Conservation (phyloP, 331 rosid species). For the Cydonia oblonga region DNA sequence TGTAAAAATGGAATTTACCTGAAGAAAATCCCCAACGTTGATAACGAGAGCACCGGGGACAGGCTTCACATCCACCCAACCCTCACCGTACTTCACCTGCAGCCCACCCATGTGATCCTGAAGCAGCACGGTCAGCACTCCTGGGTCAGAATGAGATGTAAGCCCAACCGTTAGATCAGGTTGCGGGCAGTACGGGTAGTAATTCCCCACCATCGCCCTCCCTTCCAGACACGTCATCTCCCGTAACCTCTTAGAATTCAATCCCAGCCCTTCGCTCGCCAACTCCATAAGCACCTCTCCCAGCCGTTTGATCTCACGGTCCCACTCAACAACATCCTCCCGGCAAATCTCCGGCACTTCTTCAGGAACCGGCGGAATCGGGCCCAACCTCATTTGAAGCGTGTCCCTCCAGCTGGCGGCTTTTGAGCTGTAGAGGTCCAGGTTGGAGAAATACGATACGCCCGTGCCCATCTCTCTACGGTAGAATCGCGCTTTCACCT, state of each 20-base stretch:
- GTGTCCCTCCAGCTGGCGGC: slow-evolving; percentile 90
- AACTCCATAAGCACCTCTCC: slow-evolving; percentile 32
- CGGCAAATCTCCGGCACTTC: slow-evolving; percentile 46
- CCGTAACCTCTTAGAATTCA: slow-evolving; percentile 29
- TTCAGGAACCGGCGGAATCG: slow-evolving; percentile 2
- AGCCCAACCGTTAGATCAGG: slow-evolving; percentile 71
- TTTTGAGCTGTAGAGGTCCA: slow-evolving; percentile 47
- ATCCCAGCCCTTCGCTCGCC: slow-evolving; percentile 69
- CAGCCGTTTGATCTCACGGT: slow-evolving; percentile 34
- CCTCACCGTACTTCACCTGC: slow-evolving; percentile 43
- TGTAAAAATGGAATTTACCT: slow-evolving; percentile 20
- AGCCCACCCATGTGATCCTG: slow-evolving; percentile 72
- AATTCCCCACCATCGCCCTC: slow-evolving; percentile 48
- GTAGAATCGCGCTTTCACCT: slow-evolving; percentile 27
- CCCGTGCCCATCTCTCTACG: slow-evolving; percentile 26
- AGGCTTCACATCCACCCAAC: slow-evolving; percentile 67
- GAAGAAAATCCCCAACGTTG: slow-evolving; percentile 71
- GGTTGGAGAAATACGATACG: slow-evolving; percentile 51
- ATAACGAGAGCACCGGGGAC: slow-evolving; percentile 56
- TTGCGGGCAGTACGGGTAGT: slow-evolving; percentile 73
- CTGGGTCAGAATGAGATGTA: slow-evolving; percentile 63
- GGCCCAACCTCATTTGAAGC: slow-evolving; percentile 31
- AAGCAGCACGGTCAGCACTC: slow-evolving; percentile 40
- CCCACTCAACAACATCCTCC: slow-evolving; percentile 37
- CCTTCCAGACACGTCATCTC: slow-evolving; percentile 45